Base-by-base conservation (phyloP, 352 stramenopile species). In the Heterotrichella gracilis region DNA sequence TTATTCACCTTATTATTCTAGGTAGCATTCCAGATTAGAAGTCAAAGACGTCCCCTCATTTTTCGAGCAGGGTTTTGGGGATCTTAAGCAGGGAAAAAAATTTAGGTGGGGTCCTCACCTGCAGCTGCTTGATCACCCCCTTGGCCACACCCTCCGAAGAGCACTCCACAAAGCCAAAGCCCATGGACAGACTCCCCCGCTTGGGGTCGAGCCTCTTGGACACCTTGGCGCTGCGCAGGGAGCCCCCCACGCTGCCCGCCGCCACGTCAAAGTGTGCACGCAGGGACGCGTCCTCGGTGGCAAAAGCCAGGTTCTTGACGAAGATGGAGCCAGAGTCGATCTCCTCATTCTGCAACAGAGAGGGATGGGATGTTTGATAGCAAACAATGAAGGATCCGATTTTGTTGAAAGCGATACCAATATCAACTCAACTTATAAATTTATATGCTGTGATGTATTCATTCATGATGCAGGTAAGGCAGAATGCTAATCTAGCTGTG, bases 131-230 rank as follows among this genome's bases (percentile, higher is more conserved):
- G 25, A 89, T 76, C 9, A 25, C 69, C 23, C 74, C 4, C 3
- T n/a, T 3, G 3, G 69, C 69, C 9, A n/a, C 2, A 2, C 3
- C 84, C 70, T 82, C 76, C 41, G 87, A 83, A 19, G 79, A 75
- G 75, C 93, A 96, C 79, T 97, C 92, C 42, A 97, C 87, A 79
- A 99, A 99, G n/a, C 91, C 91, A 80, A 93, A 99, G 22, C 92
- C 91, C 85, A 96, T 95, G 17, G 87, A 95, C 32, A 96, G 75
- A 14, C 85, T 81, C 66, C 86, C 86, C 22, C 81, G 76, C 64
- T 80, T 76, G 64, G 84, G 84, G n/a, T n/a, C n/a, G n/a, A n/a
- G n/a, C n/a, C n/a, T n/a, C n/a, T n/a, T n/a, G n/a, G n/a, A n/a
- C 9, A 94, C 82, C 25, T 84, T 85, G 22, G 90, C 84, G 71